These are phyloP conservation scores for Nelumbo lutea DNA, from an alignment of 164 flowering plant species.

Conservation along the genomic window DNA sequence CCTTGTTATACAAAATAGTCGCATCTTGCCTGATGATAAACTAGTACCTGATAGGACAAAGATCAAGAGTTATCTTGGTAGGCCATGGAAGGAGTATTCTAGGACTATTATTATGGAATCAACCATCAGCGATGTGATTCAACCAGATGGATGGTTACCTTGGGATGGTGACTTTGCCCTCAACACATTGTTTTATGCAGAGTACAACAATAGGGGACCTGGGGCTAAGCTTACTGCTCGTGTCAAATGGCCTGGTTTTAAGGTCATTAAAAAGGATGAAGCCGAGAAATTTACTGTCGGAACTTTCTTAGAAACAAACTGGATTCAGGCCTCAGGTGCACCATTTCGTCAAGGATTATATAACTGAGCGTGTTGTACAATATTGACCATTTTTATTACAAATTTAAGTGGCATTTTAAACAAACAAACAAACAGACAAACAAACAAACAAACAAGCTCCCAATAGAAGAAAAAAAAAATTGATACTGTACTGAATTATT, in stretches of 20 bases:
- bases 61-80: conserved; percentile 21
- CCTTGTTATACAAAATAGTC: conserved; percentile 31
- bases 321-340: conserved; percentile 20
- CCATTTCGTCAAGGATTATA: conserved; percentile 14
- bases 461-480: too few relatives aligned
- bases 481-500: too few relatives aligned
- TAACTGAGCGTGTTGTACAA: background rate
- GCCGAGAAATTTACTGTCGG: conserved; percentile 20
- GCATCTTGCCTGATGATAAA: conserved; percentile 15
- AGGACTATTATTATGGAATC: conserved; percentile 31
- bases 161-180: conserved; percentile 27
- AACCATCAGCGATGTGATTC: conserved; percentile 19
- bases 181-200: conserved; percentile 23
- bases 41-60: conserved; percentile 10
- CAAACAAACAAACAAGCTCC: too few relatives aligned
- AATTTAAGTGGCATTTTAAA: too few relatives aligned
- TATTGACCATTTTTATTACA: too few relatives aligned
- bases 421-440: too few relatives aligned
- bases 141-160: conserved; percentile 27
- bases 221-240: conserved; percentile 17
- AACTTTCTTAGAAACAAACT: conserved; percentile 15
- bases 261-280: conserved; percentile 11
- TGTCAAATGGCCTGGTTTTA: conserved; percentile 25
- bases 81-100: conserved; percentile 34
- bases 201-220: conserved; percentile 21